These are phyloP conservation scores for Pyrus communis DNA, from an alignment of 306 rosid genomes.

Conservation along the genomic window DNA sequence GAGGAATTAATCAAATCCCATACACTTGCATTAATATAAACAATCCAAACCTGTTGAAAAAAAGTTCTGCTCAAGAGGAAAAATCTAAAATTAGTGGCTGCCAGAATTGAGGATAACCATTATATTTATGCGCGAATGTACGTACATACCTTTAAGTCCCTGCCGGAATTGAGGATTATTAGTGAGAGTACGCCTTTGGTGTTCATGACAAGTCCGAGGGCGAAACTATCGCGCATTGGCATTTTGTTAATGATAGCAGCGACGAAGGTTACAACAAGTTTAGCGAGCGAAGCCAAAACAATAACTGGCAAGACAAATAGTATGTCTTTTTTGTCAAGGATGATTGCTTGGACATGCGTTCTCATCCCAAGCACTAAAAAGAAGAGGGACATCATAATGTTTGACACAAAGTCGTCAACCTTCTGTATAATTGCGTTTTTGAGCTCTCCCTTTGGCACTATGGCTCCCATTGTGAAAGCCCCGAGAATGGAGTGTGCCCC, in stretches of 20 bases:
- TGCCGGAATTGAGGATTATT: conserved; percentile 11
- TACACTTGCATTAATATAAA: too few species aligned
- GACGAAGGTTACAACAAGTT: conserved; percentile 10
- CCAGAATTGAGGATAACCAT: background rate
- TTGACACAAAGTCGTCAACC: conserved; percentile 24
- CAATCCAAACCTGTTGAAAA: too few species aligned
- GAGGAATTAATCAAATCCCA: too few species aligned
- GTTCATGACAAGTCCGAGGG: conserved; percentile 27
- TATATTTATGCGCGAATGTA: background rate
- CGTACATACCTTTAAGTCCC: conserved; percentile 11
- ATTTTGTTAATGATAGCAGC: conserved; percentile 9
- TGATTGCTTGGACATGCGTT: background rate
- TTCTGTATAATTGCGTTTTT: conserved; percentile 19
- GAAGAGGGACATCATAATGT: conserved; percentile 23
- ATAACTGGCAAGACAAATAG: background rate
- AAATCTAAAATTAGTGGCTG: too few species aligned
- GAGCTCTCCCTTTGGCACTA: conserved; percentile 32
- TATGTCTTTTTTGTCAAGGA: background rate
- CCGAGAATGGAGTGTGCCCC: conserved; percentile 32
- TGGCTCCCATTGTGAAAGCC: conserved; percentile 20
- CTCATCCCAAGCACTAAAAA: conserved; percentile 17
- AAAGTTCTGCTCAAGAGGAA: too few species aligned
- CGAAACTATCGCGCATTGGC: conserved; percentile 9
- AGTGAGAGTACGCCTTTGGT: conserved; percentile 22
- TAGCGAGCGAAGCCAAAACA: background rate